Evolutionary conservation across 805 yeast species (phyloP), one percentile per base, ranked within the genome.

Genomic region (Ogataea nakhonphanomensis): DNA sequence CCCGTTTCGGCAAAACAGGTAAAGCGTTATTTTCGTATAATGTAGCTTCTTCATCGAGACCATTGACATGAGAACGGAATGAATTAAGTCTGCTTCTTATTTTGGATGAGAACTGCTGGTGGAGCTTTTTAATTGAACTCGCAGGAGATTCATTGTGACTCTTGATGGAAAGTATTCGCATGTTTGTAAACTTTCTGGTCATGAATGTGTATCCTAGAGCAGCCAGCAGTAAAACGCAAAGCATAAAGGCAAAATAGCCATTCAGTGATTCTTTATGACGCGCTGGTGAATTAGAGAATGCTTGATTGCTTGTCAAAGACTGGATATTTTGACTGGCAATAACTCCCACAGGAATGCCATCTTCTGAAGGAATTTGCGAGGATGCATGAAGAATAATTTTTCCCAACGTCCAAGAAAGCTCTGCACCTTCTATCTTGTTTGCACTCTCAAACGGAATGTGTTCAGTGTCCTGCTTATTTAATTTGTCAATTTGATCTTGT

Each of bases 401-500:
- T 5, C 99, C 99, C 25, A 93, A 59, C 0, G 98, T 91, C 99
- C 99, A 93, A 0, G 96, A 84, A 12, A 93, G 67, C 50, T 93
- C 99, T 4, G 79, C 77, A 2, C 95, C 96, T 44, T 86, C 74
- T 24, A 93, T 78, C 12, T 80, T 72, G 40, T 82, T 81, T 0
- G 93, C 89, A 45, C 95, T 83, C 61, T 84, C 88, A 62, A 93
- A 89, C 0, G 90, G 82, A 26, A 82, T 70, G 54, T 71, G 66
- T 41, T 61, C 45, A 1, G 41, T 41, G 35, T 55, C 55, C 7
- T 49, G 50, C 12, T 54, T 37, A 15, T 56, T 54, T 11, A 54
- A 54, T 41, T 51, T 49, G 31, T 43, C 49, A 6, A 55, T 56
- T 45, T 56, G 55, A 29, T 48, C 55, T n/a, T 46, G 47, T 20